A percentile compares a stretch with the other conserved stretches of the same genome.
These are phyloP conservation scores for Miscanthus lutarioriparius DNA, from an alignment of 176 grass and related monocot genomes.

Conservation along the genomic window DNA sequence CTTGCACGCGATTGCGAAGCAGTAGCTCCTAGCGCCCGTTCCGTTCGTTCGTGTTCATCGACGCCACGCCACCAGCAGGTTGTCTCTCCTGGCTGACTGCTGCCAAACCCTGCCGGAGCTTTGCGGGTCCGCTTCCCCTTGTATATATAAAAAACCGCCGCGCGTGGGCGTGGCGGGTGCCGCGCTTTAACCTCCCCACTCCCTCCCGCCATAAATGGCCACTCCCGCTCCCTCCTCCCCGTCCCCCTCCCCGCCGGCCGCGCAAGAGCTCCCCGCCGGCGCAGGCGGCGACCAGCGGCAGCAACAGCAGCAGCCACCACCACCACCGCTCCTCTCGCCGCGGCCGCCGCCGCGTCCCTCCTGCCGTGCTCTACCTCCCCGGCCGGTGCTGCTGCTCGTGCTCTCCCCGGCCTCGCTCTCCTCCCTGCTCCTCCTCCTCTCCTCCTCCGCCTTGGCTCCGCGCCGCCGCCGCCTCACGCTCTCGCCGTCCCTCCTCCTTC, in stretches of 20 bases:
- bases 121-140: neutral
- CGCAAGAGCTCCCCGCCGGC: neutral
- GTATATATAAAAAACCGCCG: slow-evolving; percentile 24
- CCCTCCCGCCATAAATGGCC: slow-evolving; percentile 51
- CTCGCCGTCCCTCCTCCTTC: neutral
- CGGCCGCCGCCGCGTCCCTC: slow-evolving; percentile 43
- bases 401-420: slow-evolving; percentile 69
- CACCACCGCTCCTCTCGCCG: slow-evolving; percentile 59
- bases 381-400: slow-evolving; percentile 53
- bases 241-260: slow-evolving; percentile 4
- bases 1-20: neutral
- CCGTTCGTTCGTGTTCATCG: neutral
- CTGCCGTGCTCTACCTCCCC: slow-evolving; percentile 75
- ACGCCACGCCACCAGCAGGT: no score
- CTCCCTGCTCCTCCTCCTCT: slow-evolving; percentile 55
- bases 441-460: slow-evolving; percentile 64
- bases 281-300: neutral
- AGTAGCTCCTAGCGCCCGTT: no score
- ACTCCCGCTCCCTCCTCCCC: neutral
- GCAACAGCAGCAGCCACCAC: no score
- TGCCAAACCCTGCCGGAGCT: neutral
- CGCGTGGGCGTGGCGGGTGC: slow-evolving; percentile 15
- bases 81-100: neutral
- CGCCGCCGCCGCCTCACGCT: neutral
- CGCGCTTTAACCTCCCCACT: slow-evolving; percentile 25